Conservation (phyloP, 2,329 filamentous ascomycete genomes). For the Cytospora mali region DNA sequence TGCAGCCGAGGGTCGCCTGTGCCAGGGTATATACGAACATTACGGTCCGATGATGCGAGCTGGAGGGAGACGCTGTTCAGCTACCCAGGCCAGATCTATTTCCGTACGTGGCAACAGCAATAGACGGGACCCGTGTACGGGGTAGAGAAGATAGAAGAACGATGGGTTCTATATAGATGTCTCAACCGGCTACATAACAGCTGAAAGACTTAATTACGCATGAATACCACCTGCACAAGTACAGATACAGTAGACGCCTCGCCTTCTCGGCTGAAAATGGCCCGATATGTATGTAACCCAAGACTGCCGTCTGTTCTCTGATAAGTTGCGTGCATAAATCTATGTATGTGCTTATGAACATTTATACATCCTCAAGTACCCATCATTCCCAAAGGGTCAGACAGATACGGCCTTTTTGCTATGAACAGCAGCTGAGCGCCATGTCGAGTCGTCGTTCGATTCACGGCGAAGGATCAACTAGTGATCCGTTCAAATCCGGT, state of each 20-base stretch:
- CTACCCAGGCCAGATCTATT: neutral
- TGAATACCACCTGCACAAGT: neutral
- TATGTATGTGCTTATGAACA: too few relatives aligned
- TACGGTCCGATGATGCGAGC: neutral
- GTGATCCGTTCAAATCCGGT: neutral
- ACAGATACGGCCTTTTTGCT: too few relatives aligned
- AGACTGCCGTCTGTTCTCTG: too few relatives aligned
- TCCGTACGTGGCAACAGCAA: neutral
- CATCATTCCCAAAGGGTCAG: too few relatives aligned
- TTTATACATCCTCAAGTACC: too few relatives aligned
- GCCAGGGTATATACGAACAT: neutral
- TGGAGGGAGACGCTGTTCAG: neutral
- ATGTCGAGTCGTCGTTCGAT: too few relatives aligned
- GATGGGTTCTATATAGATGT: neutral
- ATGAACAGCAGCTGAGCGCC: too few relatives aligned
- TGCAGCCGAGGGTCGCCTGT: neutral
- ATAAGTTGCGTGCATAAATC: too few relatives aligned
- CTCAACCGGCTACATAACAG: neutral
- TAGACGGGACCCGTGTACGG: too few relatives aligned
- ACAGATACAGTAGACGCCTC: neutral
- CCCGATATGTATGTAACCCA: too few relatives aligned
- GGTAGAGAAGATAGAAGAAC: neutral
- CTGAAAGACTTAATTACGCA: neutral
- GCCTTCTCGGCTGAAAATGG: neutral
- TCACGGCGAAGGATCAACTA: too few relatives aligned